A percentile compares a stretch with the other conserved stretches of the same genome.
These are phyloP conservation scores for Leccinum pachyderme DNA, from an alignment of 1,284 basidiomycete species.

Conservation along the genomic window DNA sequence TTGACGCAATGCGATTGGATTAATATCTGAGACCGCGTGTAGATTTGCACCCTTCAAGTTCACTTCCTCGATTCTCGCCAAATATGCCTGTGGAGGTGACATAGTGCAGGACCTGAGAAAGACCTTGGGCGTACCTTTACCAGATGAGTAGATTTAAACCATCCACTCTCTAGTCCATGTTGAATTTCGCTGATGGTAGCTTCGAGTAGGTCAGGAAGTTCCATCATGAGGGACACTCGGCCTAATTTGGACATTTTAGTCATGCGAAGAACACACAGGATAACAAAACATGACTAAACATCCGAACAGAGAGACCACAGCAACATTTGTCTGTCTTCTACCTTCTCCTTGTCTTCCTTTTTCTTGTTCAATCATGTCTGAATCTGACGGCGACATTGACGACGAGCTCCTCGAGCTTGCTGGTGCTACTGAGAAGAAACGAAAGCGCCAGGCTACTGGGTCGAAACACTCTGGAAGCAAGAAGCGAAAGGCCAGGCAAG, in stretches of 20 bases:
- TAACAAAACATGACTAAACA: slow-evolving; percentile 24
- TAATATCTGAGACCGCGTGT: slow-evolving; percentile 61
- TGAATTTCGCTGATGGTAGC: slow-evolving; percentile 32
- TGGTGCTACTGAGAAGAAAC: slow-evolving; percentile 55
- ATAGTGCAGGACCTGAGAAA: neutral
- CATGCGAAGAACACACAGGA: slow-evolving; percentile 20
- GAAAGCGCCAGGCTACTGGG: slow-evolving; percentile 41
- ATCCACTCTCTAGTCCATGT: slow-evolving; percentile 17
- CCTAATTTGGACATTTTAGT: neutral
- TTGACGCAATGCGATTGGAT: slow-evolving; percentile 52
- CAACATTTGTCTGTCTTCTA: neutral
- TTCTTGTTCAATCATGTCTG: slow-evolving; percentile 50
- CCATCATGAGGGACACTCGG: neutral
- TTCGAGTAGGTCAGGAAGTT: slow-evolving; percentile 32
- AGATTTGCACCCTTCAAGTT: slow-evolving; percentile 62
- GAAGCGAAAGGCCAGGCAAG: slow-evolving; percentile 53
- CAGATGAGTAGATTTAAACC: slow-evolving; percentile 25
- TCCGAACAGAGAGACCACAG: neutral
- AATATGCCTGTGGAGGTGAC: slow-evolving; percentile 50
- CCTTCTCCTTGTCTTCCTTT: neutral
- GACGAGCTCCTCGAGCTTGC: slow-evolving; percentile 69
- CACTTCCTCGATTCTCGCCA: slow-evolving; percentile 70
- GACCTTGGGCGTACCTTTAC: slow-evolving; percentile 16
- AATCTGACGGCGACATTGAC: slow-evolving; percentile 66
- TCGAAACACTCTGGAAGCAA: slow-evolving; percentile 36